Conservation (phyloP, 148 eudicot species). For the Fagopyrum homotropicum region DNA sequence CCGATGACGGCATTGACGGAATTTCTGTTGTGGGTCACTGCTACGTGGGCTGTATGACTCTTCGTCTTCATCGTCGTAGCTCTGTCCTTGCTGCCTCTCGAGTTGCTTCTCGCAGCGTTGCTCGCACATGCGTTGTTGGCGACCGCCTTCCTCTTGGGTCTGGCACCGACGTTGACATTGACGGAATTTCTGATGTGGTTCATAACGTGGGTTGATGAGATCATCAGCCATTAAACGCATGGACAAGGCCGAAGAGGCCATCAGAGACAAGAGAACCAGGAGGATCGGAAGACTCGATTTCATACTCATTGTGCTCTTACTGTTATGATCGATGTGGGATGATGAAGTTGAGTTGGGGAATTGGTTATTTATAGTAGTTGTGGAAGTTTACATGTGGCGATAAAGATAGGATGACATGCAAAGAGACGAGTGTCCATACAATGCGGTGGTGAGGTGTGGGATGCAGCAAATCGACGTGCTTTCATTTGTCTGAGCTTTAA, state of each 20-base stretch:
- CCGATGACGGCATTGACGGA: too few species aligned
- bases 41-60: too few species aligned
- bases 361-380: not conserved
- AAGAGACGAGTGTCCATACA: slow-evolving; percentile 5
- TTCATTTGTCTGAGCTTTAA: too few species aligned
- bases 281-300: slow-evolving; percentile 12
- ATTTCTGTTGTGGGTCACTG: not conserved
- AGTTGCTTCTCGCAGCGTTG: too few species aligned
- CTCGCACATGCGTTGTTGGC: not conserved
- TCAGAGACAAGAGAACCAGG: not conserved
- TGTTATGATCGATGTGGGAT: not conserved
- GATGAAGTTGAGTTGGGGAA: not conserved
- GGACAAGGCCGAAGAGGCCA: slow-evolving; percentile 11
- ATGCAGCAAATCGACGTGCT: not conserved
- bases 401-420: not conserved
- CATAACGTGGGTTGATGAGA: slow-evolving; percentile 8
- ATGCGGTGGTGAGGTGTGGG: not conserved
- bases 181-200: not conserved
- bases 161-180: slow-evolving; percentile 3
- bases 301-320: not conserved
- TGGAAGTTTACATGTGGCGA: slow-evolving; percentile 10
- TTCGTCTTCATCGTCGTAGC: not conserved
- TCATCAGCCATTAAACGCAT: slow-evolving; percentile 4
- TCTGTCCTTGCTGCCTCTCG: too few species aligned
- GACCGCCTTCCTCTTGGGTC: not conserved